Evolutionary conservation across 106 monocot genomes (phyloP), one percentile per base, ranked within the genome.

Genomic region (Vanilla planifolia): DNA sequence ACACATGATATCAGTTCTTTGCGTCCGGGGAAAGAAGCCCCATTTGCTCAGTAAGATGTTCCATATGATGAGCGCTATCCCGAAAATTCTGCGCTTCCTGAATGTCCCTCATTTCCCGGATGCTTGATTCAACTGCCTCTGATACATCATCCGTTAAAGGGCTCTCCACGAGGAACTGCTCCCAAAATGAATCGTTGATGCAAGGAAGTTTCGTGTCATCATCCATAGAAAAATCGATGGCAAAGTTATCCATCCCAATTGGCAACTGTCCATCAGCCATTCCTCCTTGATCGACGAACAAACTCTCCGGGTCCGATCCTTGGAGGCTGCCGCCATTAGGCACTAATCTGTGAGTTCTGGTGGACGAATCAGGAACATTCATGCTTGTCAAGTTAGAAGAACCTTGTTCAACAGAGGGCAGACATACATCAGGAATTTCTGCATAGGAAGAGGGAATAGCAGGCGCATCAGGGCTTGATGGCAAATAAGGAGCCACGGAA

Each of bases 181-280:
- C 91, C 91, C 91, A 92, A 58, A 92, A 92, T 13, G 80, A 66
- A 40, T 92, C 91, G 15, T 69, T 77, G 28, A 92, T 82, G n/a
- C 74, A 73, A 1, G 91, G 83, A 65, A 92, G 74, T 33, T 60
- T 77, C 11, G 39, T 47, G 5, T 73, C 70, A 2, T 72, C 79
- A 11, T 66, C 66, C 9, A 43, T 58, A 15, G 75, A 37, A 7
- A 74, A 33, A 44, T 71, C 71, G 24, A 69, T 64, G 47, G 77
- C 82, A 27, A 83, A 63, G 34, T 40, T 60, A 5, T 74, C 81
- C 2, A 51, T 19, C 22, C 58, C 83, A 19, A 74, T 60, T 14
- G 55, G 62, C 2, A 70, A 24, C 23, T 28, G 42, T 2, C 23
- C 45, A 63, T 62, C 62, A 23, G 29, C 33, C 16, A 9, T 43